These are phyloP conservation scores for Pseudopyricularia javanii DNA, from an alignment of 2,329 filamentous ascomycete genomes.

Conservation along the genomic window DNA sequence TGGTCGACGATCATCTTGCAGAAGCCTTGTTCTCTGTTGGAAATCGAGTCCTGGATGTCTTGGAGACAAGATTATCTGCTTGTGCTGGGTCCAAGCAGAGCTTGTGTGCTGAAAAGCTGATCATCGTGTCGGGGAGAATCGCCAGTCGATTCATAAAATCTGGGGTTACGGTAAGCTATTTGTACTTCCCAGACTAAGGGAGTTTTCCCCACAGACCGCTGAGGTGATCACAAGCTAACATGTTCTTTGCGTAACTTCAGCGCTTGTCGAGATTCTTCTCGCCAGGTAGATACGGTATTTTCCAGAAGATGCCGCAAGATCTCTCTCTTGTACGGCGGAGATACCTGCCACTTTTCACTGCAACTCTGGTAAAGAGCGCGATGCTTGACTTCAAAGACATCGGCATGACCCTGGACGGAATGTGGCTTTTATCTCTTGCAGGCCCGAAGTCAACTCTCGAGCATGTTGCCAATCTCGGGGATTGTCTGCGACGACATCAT, in stretches of 20 bases:
- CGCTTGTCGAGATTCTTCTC: slow-evolving; percentile 32
- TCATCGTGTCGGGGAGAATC: slow-evolving; percentile 32
- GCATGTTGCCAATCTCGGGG: slow-evolving; percentile 37
- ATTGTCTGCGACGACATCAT: slow-evolving; percentile 27
- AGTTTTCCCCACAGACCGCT: neutral
- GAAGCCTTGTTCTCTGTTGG: slow-evolving; percentile 32
- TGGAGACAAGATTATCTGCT: slow-evolving; percentile 3
- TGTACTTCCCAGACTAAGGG: neutral
- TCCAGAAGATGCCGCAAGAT: slow-evolving; percentile 26
- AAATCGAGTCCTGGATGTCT: neutral
- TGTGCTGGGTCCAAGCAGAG: slow-evolving; percentile 7
- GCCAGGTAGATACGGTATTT: slow-evolving; percentile 34
- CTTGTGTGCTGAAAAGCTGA: slow-evolving; percentile 28
- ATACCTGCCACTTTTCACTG: slow-evolving; percentile 37
- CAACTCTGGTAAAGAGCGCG: slow-evolving; percentile 31
- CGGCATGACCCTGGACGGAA: slow-evolving; percentile 29
- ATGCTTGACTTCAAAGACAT: slow-evolving; percentile 34
- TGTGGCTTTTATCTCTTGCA: slow-evolving; percentile 40
- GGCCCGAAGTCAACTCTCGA: slow-evolving; percentile 32
- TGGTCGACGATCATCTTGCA: slow-evolving; percentile 36
- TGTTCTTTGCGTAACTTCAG: slow-evolving; percentile 7
- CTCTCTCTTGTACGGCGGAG: slow-evolving; percentile 27
- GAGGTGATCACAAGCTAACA: slow-evolving; percentile 1
- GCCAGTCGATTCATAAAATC: slow-evolving; percentile 30
- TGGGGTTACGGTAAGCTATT: slow-evolving; percentile 17